Evolutionary conservation across 179 eudicot species (phyloP), one percentile per base, ranked within the genome.

Genomic region (Actinidia arguta): DNA sequence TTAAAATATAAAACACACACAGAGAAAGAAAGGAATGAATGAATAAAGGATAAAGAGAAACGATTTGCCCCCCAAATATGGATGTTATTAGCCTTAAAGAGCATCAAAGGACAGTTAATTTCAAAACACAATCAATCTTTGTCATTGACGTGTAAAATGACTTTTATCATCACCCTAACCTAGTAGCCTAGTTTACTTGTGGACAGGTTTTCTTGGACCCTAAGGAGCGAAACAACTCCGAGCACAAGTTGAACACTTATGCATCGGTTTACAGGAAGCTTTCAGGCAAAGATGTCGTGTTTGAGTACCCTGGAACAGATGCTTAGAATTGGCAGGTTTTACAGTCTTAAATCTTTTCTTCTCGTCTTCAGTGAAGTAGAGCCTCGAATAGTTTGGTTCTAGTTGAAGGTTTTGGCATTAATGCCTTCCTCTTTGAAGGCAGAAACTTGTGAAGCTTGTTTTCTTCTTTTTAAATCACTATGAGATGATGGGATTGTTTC

Each of bases 201-300:
- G 55, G 20, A 5, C 84, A 93, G 93, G 81, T 93, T 1, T 91
- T n/a, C 86, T 86, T 92, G 91, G 96, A 92, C 83, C 92, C 94
- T 8, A 91, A 93, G 84, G 83, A 83, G 67, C 87, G 88, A 39
- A 91, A 93, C 54, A 90, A 90, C 71, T 90, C 94, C 0, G 92
- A 90, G 85, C 87, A 90, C 88, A 93, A 93, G 86, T 89, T 93
- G 1, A 93, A 91, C 85, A 88, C 93, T 14, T 90, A 85, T 74
- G 85, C 93, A n/a, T 93, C 84, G 20, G 92, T 92, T 44, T 90
- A 93, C 92, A 92, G 90, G 88, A 89, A 90, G 90, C 94, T 92
- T 27, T 92, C 92, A 22, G 94, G 97, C 67, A 89, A 92, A 88
- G 92, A 93, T 27, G 93, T 92, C 14, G 92, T 91, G 25, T 90